A percentile compares a stretch with the other conserved stretches of the same genome.
Evolutionary conservation across 345 rosid genomes (phyloP).

Genomic region (Bruguiera gymnorhiza): DNA sequence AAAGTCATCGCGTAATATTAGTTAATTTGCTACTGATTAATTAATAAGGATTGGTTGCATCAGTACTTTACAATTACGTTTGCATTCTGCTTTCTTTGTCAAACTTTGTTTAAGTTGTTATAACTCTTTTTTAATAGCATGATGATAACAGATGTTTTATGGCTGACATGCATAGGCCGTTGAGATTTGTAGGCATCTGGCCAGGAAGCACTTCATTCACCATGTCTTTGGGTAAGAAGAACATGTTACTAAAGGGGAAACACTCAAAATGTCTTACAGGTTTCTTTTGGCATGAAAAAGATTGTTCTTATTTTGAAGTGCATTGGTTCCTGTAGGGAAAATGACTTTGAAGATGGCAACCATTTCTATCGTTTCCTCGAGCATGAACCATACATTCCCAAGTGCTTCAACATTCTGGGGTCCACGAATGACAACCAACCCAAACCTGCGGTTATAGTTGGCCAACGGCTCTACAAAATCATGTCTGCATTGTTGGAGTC

Average conservation of each 20-base stretch:
- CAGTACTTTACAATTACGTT: no score
- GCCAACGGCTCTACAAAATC: constrained; percentile 50
- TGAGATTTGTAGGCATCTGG: constrained; percentile 66
- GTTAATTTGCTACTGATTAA: no score
- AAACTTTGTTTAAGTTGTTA: background rate
- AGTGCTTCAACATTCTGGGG: constrained; percentile 62
- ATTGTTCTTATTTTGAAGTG: background rate
- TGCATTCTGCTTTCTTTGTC: background rate
- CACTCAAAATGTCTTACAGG: no score
- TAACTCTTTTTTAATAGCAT: background rate
- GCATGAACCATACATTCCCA: constrained; percentile 66
- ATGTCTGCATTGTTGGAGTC: constrained; percentile 82
- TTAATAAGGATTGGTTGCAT: no score
- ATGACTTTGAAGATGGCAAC: constrained; percentile 80
- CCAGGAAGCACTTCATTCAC: constrained; percentile 76
- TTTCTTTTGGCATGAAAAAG: background rate
- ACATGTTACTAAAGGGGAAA: no score
- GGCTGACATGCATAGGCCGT: constrained; percentile 45
- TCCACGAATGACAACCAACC: constrained; percentile 59
- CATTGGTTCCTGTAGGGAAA: constrained; percentile 43
- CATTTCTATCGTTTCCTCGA: constrained; percentile 81
- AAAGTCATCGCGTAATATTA: no score
- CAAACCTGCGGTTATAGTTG: constrained; percentile 44
- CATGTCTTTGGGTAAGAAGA: constrained; percentile 74
- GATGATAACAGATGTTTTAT: background rate